phyloP scores from a whole-genome alignment of 2,329 filamentous ascomycete species.

The Paraphaeosphaeria sporulosa region DNA sequence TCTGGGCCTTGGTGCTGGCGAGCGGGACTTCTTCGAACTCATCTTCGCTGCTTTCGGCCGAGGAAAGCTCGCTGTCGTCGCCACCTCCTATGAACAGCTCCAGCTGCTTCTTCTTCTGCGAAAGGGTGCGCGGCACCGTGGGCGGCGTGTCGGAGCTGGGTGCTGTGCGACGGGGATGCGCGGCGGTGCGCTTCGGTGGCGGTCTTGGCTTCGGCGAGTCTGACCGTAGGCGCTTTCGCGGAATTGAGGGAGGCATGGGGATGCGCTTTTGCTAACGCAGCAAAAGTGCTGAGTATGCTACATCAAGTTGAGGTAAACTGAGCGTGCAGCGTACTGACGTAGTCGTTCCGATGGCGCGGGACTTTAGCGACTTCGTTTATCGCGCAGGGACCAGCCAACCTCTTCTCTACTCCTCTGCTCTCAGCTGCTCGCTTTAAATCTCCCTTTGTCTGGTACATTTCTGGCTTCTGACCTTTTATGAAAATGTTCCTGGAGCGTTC shows the following conservation, averaged over 20 bases:
- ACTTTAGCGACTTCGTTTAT: conserved; percentile 4
- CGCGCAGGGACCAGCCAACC: conserved; percentile 5
- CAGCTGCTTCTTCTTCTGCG: conserved; percentile 47
- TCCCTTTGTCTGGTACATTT: neutral
- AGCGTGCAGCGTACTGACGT: conserved; percentile 2
- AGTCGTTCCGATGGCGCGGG: conserved; percentile 10
- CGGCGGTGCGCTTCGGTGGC: conserved; percentile 32
- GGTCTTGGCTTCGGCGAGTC: conserved; percentile 54
- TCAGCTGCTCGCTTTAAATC: neutral
- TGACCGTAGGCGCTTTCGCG: conserved; percentile 69
- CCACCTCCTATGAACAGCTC: conserved; percentile 46
- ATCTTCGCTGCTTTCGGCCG: conserved; percentile 52
- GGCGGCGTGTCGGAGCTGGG: conserved; percentile 54
- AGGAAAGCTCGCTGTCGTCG: conserved; percentile 51
- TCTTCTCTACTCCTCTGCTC: neutral
- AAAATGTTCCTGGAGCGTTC: no score
- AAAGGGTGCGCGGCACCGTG: conserved; percentile 41
- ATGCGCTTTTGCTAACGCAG: neutral
- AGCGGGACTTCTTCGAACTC: conserved; percentile 59
- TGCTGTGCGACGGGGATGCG: conserved; percentile 40
- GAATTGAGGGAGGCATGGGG: conserved; percentile 71
- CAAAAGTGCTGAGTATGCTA: neutral
- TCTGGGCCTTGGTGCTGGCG: conserved; percentile 46
- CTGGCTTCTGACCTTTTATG: neutral
- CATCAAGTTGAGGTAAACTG: neutral